Base-by-base conservation (phyloP, 306 rosid genomes). In the Myrica gale region DNA sequence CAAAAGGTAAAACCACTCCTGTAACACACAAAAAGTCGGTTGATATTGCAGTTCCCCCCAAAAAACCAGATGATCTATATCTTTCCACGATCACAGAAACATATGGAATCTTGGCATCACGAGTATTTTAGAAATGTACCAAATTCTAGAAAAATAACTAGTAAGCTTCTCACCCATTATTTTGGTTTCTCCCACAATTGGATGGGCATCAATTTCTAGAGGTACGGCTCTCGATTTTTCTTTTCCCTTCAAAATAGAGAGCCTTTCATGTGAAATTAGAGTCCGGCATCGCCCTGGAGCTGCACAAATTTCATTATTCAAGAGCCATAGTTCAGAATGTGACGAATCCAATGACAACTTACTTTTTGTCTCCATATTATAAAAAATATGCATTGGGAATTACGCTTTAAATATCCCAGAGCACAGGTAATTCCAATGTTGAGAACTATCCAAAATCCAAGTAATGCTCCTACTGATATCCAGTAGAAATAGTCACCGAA, bases 281-380 rank as follows among this genome's bases (percentile, higher is more conserved):
- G 78, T 52, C 46, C 83, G 84, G 61, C 88, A 82, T 69, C 90
- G 81, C 57, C 80, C 80, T 11, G 90, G 84, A 75, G 88, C 92
- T 86, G 84, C 42, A 44, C 6, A 48, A 43, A 52, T 52, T 69
- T 53, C 61, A 74, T 42, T 60, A 11, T 76, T 47, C 43, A 74
- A 15, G 26, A 62, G 23, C 37, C 3, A 13, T 66, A 53, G 51
- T 8, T 32, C 41, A 47, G 52, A 44, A 44, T 63, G 63, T 37
- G 5, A 39, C 37, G 17, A 48, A 46, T 42, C 21, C n/a, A 19
- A 17, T 58, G 4, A 1, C 19, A 52, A 2, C 1, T 71, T 52
- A 9, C 44, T 51, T 55, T 56, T 56, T 10, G 19, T 56, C 9
- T 5, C 9, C 62, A 56, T 56, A 9, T 55, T 56, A 10, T 63